A percentile compares a stretch with the other conserved stretches of the same genome.
phyloP scores from a whole-genome alignment of 2,329 filamentous ascomycete species.

The Neofusicoccum laricinum region DNA sequence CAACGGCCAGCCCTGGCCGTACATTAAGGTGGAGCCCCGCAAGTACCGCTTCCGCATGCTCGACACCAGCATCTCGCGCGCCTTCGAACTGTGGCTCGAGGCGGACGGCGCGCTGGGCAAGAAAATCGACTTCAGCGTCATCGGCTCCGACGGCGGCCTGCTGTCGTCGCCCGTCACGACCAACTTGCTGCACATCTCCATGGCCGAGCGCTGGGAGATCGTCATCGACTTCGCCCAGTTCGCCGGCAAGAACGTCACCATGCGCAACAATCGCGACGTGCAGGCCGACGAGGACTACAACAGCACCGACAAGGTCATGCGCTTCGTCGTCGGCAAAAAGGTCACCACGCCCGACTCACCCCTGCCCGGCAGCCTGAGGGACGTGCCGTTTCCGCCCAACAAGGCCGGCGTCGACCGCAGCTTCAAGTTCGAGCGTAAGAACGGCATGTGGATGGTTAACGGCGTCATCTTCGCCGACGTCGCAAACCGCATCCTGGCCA shows the following conservation, averaged over 20 bases:
- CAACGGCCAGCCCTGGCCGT: slow-evolving; percentile 60
- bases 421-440: slow-evolving; percentile 31
- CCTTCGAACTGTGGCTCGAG: slow-evolving; percentile 49
- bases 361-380: slow-evolving; percentile 27
- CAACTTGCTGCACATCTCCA: slow-evolving; percentile 46
- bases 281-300: slow-evolving; percentile 50
- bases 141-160: slow-evolving; percentile 55
- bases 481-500: slow-evolving; percentile 32
- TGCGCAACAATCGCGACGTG: slow-evolving; percentile 43
- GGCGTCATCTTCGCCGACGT: slow-evolving; percentile 33
- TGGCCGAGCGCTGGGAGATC: slow-evolving; percentile 59
- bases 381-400: slow-evolving; percentile 26
- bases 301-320: slow-evolving; percentile 40
- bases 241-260: slow-evolving; percentile 48
- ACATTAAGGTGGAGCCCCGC: slow-evolving; percentile 56
- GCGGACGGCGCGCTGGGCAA: slow-evolving; percentile 29
- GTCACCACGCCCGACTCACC: slow-evolving; percentile 24
- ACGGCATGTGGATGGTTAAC: slow-evolving; percentile 32
- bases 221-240: slow-evolving; percentile 54
- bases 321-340: slow-evolving; percentile 45
- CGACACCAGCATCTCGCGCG: slow-evolving; percentile 49
- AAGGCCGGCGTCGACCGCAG: slow-evolving; percentile 27
- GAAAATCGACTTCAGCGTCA: slow-evolving; percentile 50
- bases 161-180: slow-evolving; percentile 45
- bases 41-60: slow-evolving; percentile 59